Evolutionary conservation across 208 protist species (phyloP).

Genomic region (Leishmania aethiopica): DNA sequence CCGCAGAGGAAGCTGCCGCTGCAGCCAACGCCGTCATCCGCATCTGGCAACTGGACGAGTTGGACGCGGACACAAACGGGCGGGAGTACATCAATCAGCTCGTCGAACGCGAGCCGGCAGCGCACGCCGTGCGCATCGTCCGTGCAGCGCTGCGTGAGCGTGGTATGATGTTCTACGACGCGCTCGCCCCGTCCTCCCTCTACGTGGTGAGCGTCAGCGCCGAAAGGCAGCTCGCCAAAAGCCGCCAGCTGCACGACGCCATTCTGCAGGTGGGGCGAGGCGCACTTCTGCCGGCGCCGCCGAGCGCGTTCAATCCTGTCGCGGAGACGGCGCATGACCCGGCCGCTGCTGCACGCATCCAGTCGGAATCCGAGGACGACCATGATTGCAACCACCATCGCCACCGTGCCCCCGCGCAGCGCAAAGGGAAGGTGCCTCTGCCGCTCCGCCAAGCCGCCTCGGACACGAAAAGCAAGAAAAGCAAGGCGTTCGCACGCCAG

Average conservation of each 20-base stretch:
- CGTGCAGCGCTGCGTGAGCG: slow-evolving; percentile 73
- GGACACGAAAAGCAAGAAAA: slow-evolving; percentile 4
- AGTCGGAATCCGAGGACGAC: background rate
- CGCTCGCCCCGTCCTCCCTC: slow-evolving; percentile 57
- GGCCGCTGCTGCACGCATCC: background rate
- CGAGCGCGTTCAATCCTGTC: slow-evolving; percentile 24
- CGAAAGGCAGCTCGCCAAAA: slow-evolving; percentile 25
- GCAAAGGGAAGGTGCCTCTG: background rate
- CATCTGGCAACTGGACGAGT: slow-evolving; percentile 79
- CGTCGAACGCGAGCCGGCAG: slow-evolving; percentile 80
- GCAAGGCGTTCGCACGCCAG: background rate
- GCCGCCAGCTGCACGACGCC: slow-evolving; percentile 62
- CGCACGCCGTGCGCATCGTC: slow-evolving; percentile 68
- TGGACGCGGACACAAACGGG: slow-evolving; percentile 51
- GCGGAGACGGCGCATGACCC: background rate
- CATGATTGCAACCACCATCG: background rate
- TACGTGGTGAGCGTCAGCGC: slow-evolving; percentile 59
- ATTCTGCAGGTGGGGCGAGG: slow-evolving; percentile 66
- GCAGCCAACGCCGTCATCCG: slow-evolving; percentile 27
- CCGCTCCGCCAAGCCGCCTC: background rate
- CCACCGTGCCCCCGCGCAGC: background rate
- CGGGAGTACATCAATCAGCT: slow-evolving; percentile 72
- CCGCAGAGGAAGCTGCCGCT: background rate
- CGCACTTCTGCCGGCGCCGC: slow-evolving; percentile 52
- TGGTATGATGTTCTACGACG: slow-evolving; percentile 88